Conservation (phyloP, 2,329 filamentous ascomycete genomes). For the Colletotrichum echinochloae region DNA sequence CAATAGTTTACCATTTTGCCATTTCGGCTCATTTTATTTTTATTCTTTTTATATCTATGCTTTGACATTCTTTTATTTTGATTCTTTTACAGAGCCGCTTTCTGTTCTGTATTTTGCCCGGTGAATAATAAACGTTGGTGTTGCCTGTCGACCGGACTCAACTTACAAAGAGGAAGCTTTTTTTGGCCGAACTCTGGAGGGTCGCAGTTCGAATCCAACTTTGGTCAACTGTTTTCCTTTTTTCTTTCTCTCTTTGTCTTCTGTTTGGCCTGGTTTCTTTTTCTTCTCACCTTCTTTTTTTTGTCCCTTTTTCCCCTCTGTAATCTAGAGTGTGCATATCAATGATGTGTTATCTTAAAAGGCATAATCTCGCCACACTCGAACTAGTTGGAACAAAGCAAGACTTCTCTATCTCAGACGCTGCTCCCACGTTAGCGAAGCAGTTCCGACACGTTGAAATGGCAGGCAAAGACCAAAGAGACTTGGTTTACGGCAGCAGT, state of each 20-base stretch:
- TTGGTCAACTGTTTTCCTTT: background rate
- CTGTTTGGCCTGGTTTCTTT: too few species aligned
- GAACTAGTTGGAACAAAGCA: too few species aligned
- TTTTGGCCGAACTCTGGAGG: background rate
- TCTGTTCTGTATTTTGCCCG: background rate
- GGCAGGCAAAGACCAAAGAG: background rate
- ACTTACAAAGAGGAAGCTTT: background rate
- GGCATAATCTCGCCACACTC: too few species aligned
- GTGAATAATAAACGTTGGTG: background rate
- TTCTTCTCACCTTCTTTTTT: too few species aligned
- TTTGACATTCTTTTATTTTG: background rate
- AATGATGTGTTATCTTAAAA: too few species aligned
- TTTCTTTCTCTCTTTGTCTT: too few species aligned
- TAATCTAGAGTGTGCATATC: too few species aligned
- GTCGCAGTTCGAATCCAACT: background rate
- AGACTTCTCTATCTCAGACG: too few species aligned
- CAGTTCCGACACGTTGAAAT: background rate
- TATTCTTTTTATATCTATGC: background rate
- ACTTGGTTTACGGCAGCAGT: background rate
- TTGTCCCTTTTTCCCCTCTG: too few species aligned
- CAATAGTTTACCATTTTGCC: slow-evolving; percentile 13
- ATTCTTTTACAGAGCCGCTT: background rate
- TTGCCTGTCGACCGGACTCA: background rate
- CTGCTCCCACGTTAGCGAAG: background rate
- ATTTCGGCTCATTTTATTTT: background rate